Percentiles rank a stretch among this genome's conserved stretches.
phyloP scores from a whole-genome alignment of 768 basidiomycete genomes.

The Neoboletus subvelutipes region DNA sequence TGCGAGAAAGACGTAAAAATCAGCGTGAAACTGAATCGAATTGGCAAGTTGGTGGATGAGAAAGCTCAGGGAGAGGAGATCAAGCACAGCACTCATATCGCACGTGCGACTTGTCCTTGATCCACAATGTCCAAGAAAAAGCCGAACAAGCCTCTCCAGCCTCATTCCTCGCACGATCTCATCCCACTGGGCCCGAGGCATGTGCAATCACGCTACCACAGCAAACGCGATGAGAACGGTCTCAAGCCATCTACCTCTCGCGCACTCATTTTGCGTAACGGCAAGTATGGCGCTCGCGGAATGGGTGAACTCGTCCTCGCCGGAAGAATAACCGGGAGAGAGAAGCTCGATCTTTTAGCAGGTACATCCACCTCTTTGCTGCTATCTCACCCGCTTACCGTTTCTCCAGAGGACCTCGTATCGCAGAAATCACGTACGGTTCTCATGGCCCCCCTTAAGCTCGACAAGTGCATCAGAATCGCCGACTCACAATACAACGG shows the following conservation, averaged over 20 bases:
- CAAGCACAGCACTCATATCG: not conserved
- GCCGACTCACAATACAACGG: conserved; percentile 74
- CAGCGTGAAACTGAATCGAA: not conserved
- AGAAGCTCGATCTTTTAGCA: conserved; percentile 77
- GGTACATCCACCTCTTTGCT: conserved; percentile 40
- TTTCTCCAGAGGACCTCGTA: conserved; percentile 61
- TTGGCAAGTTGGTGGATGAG: no score
- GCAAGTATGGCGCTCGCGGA: conserved; percentile 69
- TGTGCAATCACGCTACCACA: conserved; percentile 35
- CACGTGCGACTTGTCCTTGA: not conserved
- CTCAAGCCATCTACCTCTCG: conserved; percentile 65
- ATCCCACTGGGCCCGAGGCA: conserved; percentile 56
- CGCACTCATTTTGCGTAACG: conserved; percentile 72
- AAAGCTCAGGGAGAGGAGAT: no score
- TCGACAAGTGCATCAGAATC: conserved; percentile 62
- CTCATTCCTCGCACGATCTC: conserved; percentile 41
- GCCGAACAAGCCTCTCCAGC: conserved; percentile 9
- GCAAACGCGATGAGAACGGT: conserved; percentile 49
- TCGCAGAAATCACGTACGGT: conserved; percentile 52
- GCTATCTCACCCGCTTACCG: not conserved
- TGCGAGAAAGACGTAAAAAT: not conserved
- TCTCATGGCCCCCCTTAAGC: conserved; percentile 59
- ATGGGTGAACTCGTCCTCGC: conserved; percentile 63
- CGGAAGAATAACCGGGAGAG: conserved; percentile 67
- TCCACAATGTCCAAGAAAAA: conserved; percentile 36